Evolutionary conservation across 495 filamentous ascomycete genomes (phyloP), one percentile per base, ranked within the genome.

Genomic region (Mytilinidion resinicola): DNA sequence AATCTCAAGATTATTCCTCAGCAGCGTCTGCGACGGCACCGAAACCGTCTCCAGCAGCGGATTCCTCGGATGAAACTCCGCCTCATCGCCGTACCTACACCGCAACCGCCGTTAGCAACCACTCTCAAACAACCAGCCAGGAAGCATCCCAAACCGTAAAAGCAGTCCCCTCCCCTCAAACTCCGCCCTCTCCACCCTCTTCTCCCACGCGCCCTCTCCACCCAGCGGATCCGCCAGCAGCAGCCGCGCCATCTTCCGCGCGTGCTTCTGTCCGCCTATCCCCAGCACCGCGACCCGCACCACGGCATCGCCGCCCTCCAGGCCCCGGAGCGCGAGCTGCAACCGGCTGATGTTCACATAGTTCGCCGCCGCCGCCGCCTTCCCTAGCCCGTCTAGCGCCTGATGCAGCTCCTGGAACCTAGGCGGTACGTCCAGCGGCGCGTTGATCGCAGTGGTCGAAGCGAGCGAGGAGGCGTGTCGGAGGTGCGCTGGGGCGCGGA

Each of bases 181-280:
- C 25, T 74, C 71, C 15, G 56, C 70, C 19, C 73, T 73, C 34
- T 84, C 78, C 52, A 96, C 70, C 49, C 79, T 69, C 64, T 78
- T 76, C 67, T 96, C 91, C 89, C 90, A 95, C 42, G 74, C 70
- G 51, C 80, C 76, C 61, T 83, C 76, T 0, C 72, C 66, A 35
- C 76, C 76, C 64, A 96, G 73, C 12, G 91, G 86, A 73, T 96
- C 92, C 19, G 87, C 88, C 17, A 96, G 76, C 48, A 95, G 71
- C 36, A 87, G 73, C 33, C 82, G 78, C 12, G 90, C 78, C 12
- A 97, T 78, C 56, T 80, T 81, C 59, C 81, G 74, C 50, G 83
- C 79, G 43, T 70, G 68, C 42, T 55, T 66, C 50, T 73, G 70
- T 57, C 76, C 73, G 46, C 77, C 75, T 42, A 82, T 63, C 11